Conservation (phyloP, 2,329 filamentous ascomycete genomes). For the Ambrosiella beaveri region DNA sequence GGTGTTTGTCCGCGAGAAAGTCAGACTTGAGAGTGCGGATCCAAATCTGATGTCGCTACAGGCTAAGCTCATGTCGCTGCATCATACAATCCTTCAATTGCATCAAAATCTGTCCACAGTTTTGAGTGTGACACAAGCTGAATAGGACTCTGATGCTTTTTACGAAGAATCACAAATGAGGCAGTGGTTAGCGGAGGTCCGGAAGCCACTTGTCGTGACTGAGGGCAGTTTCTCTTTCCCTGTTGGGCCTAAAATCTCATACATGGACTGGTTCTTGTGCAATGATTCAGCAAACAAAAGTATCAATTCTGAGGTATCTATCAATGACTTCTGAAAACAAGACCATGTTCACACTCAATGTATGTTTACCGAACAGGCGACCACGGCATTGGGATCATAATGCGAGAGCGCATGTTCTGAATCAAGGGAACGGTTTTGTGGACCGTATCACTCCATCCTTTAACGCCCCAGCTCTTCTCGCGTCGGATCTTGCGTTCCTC, state of each 20-base stretch:
- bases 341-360: not conserved
- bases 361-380: conserved; percentile 61
- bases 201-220: too few species aligned
- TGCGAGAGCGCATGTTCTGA: conserved; percentile 86
- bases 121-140: conserved; percentile 43
- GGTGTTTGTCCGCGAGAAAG: conserved; percentile 77
- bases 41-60: conserved; percentile 69
- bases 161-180: not conserved
- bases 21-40: conserved; percentile 75
- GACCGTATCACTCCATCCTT: conserved; percentile 93
- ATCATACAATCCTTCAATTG: conserved; percentile 52
- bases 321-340: not conserved
- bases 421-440: conserved; percentile 98
- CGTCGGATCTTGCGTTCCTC: conserved; percentile 80
- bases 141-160: conserved; percentile 1
- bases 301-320: too few species aligned
- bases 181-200: too few species aligned
- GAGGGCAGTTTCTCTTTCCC: too few species aligned
- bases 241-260: too few species aligned
- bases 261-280: too few species aligned
- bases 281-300: too few species aligned
- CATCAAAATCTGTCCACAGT: conserved; percentile 58
- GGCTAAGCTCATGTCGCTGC: conserved; percentile 65
- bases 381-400: conserved; percentile 91
- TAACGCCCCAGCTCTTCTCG: conserved; percentile 87